These are phyloP conservation scores for Puccinia hordei DNA, from an alignment of 1,284 basidiomycete species.

Conservation along the genomic window DNA sequence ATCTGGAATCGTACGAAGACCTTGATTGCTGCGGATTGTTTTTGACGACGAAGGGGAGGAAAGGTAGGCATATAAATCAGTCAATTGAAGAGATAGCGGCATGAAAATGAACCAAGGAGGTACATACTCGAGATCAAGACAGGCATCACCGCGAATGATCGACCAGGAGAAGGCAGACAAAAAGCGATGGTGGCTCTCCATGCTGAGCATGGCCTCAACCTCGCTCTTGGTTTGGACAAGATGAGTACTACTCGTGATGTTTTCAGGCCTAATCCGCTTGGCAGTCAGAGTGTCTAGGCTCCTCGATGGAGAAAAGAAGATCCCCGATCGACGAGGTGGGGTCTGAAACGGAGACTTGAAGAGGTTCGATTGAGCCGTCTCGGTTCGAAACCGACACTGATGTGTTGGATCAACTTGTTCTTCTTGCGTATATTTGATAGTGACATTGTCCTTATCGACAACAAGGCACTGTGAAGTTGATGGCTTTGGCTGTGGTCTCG, in stretches of 20 bases:
- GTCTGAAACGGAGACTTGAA: not conserved
- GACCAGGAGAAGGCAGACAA: conserved; percentile 2
- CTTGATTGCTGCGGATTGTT: conserved; percentile 7
- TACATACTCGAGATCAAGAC: conserved; percentile 27
- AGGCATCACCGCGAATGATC: not conserved
- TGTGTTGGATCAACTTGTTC: not conserved
- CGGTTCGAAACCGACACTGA: not conserved
- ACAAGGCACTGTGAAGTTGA: not conserved
- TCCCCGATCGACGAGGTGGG: not conserved
- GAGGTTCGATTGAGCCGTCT: not conserved
- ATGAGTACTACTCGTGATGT: not conserved
- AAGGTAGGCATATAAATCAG: not conserved
- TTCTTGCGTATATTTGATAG: not conserved
- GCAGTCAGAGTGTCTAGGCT: not conserved
- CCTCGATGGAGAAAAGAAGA: conserved; percentile 22
- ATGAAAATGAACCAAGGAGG: not conserved
- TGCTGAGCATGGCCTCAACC: not conserved
- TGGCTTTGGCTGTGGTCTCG: not conserved
- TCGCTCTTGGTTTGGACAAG: not conserved
- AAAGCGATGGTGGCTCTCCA: conserved; percentile 3
- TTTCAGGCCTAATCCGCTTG: not conserved
- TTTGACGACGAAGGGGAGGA: not conserved
- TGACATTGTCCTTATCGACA: not conserved
- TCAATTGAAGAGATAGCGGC: not conserved
- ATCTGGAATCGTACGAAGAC: not conserved